A percentile compares a stretch with the other conserved stretches of the same genome.
Conservation (phyloP, 768 basidiomycete species). For the Mycena haematopus region DNA sequence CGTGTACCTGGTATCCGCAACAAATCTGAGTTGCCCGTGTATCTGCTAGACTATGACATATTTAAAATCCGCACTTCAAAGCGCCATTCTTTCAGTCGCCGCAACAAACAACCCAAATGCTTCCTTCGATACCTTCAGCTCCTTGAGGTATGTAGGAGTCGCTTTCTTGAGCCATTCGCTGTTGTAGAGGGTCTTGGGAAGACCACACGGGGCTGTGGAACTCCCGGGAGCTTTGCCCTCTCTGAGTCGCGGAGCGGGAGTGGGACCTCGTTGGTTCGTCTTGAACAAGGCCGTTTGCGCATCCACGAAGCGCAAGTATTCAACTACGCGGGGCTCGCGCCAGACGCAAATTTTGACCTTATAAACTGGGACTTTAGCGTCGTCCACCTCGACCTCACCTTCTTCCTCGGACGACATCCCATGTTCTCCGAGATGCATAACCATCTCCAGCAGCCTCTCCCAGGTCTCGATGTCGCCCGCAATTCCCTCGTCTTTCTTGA, state of each 20-base stretch:
- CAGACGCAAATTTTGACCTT: constrained; percentile 25
- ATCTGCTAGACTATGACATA: constrained; percentile 8
- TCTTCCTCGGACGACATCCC: constrained; percentile 30
- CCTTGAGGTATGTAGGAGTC: constrained; percentile 14
- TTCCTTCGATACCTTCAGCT: constrained; percentile 25
- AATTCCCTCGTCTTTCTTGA: constrained; percentile 9
- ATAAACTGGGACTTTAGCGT: constrained; percentile 5
- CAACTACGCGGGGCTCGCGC: constrained; percentile 25
- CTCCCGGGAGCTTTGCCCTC: neutral
- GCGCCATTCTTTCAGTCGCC: constrained; percentile 22
- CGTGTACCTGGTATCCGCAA: neutral
- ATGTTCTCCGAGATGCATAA: constrained; percentile 17
- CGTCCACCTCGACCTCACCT: constrained; percentile 18
- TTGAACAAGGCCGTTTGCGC: constrained; percentile 18
- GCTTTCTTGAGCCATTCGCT: constrained; percentile 20
- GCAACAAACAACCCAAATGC: constrained; percentile 22
- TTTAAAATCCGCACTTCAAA: constrained; percentile 9
- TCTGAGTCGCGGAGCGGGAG: constrained; percentile 11
- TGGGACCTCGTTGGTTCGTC: constrained; percentile 11
- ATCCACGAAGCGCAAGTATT: constrained; percentile 25
- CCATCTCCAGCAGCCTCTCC: constrained; percentile 21
- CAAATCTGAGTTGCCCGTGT: constrained; percentile 17
- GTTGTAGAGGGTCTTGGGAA: constrained; percentile 27
- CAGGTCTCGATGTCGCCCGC: constrained; percentile 22
- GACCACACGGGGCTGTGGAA: constrained; percentile 18